Base-by-base conservation (phyloP, 441 rosid species). In the Populus hybrid region DNA sequence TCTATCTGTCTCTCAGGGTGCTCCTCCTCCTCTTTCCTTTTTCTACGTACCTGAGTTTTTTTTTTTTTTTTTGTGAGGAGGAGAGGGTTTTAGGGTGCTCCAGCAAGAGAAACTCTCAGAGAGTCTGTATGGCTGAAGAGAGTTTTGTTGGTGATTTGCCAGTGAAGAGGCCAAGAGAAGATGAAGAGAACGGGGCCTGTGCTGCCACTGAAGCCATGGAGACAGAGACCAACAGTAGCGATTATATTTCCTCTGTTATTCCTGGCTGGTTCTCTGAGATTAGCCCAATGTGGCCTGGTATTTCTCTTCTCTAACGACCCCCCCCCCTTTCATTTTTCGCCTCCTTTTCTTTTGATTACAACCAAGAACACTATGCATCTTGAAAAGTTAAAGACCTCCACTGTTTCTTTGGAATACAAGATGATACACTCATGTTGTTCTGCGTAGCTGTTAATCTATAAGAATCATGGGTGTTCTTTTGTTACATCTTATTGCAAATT, bases 251-350 rank as follows among this genome's bases (percentile, higher is more conserved):
- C 64, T 69, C 96, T 57, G 93, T 97, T 70, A 97, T 97, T 67
- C 92, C 97, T 75, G 98, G 98, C 24, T 93, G 99, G 99, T 97
- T 96, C 91, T 96, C 98, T 12, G 99, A 96, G 87, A 92, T 94
- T 82, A 94, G 95, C 87, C 92, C 98, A 78, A 88, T 96, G 98
- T 94, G 99, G 98, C 98, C 98, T 78, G 98, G 98, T 95, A 84
- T 84, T 81, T 75, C 69, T 67, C 46, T 76, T 30, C 32, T 57
- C n/a, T 26, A 30, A 24, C 28, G 28, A 26, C 28, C 28, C 28
- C 28, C 28, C 28, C 28, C 28, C 34, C 26, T 1, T 73, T 0
- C 67, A 7, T 28, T 42, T 12, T 28, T 35, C 10, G 38, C 18
- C 42, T 63, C 16, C 24, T 36, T n/a, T 42, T 67, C 10, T 42